These are phyloP conservation scores for Aureobasidium sp. DNA, from an alignment of 2,329 filamentous ascomycete species.

Conservation along the genomic window DNA sequence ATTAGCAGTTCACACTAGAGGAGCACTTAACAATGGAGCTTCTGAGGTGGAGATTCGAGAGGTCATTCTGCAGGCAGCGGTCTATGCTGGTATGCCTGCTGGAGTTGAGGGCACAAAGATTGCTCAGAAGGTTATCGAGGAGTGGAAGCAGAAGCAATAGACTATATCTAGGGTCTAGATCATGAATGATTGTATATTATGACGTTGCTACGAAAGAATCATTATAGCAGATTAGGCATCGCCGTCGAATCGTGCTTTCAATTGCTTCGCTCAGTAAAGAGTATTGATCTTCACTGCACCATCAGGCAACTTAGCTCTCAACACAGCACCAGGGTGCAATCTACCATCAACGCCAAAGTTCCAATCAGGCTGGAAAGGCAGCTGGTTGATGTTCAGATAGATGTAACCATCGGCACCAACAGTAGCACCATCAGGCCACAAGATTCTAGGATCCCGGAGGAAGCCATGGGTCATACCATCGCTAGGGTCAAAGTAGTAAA, in stretches of 20 bases:
- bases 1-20: slow-evolving; percentile 54
- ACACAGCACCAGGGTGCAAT: slow-evolving; percentile 38
- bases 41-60: slow-evolving; percentile 57
- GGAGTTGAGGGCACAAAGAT: slow-evolving; percentile 49
- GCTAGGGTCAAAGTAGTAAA: slow-evolving; percentile 38
- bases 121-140: slow-evolving; percentile 44
- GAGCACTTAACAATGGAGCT: slow-evolving; percentile 56
- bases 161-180: neutral
- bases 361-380: slow-evolving; percentile 43
- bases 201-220: neutral
- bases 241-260: neutral
- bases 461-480: slow-evolving; percentile 32
- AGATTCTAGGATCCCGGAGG: slow-evolving; percentile 36
- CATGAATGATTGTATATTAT: neutral
- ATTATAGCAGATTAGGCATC: neutral
- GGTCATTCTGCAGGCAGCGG: slow-evolving; percentile 44
- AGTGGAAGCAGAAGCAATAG: slow-evolving; percentile 39
- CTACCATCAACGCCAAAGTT: slow-evolving; percentile 40
- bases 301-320: slow-evolving; percentile 37
- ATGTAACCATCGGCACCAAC: slow-evolving; percentile 39
- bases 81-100: slow-evolving; percentile 49
- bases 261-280: neutral
- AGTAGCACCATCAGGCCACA: slow-evolving; percentile 39
- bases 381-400: slow-evolving; percentile 45
- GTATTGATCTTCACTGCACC: slow-evolving; percentile 33